Evolutionary conservation across 2,329 filamentous ascomycete species (phyloP).

Genomic region (Ceratocystis variospora): DNA sequence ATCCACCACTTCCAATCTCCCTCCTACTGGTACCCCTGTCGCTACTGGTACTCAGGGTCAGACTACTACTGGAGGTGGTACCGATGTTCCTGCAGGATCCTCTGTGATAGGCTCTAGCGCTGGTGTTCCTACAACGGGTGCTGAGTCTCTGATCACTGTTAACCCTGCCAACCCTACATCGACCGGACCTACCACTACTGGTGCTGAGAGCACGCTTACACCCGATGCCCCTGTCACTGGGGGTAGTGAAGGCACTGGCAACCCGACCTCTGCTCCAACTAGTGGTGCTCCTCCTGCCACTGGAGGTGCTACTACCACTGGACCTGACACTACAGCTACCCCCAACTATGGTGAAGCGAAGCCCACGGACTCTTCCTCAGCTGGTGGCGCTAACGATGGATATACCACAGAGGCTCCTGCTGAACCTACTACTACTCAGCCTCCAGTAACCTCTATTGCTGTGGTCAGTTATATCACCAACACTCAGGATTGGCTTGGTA

Average conservation of each 20-base stretch:
- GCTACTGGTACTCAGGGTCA: not conserved
- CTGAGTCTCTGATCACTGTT: slow-evolving; percentile 16
- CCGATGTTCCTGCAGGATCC: slow-evolving; percentile 4
- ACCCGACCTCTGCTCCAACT: slow-evolving; percentile 16
- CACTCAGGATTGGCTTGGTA: slow-evolving; percentile 19
- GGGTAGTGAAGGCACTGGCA: slow-evolving; percentile 9
- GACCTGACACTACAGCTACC: slow-evolving; percentile 11
- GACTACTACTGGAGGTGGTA: too few relatives aligned
- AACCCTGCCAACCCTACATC: slow-evolving; percentile 15
- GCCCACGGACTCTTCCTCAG: not conserved
- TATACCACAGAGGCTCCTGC: slow-evolving; percentile 19
- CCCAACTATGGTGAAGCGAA: not conserved
- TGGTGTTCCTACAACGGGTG: slow-evolving; percentile 13
- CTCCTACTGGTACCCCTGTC: slow-evolving; percentile 19
- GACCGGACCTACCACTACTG: not conserved
- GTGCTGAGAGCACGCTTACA: slow-evolving; percentile 18
- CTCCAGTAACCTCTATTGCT: slow-evolving; percentile 20
- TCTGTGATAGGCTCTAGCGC: slow-evolving; percentile 11
- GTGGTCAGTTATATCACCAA: slow-evolving; percentile 16
- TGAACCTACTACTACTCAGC: slow-evolving; percentile 18
- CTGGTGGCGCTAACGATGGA: not conserved
- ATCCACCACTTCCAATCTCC: slow-evolving; percentile 21
- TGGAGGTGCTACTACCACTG: slow-evolving; percentile 15
- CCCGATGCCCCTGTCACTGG: slow-evolving; percentile 19
- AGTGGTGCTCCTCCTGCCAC: slow-evolving; percentile 16